Conservation (phyloP, 345 rosid species). For the Reutealis trisperma region DNA sequence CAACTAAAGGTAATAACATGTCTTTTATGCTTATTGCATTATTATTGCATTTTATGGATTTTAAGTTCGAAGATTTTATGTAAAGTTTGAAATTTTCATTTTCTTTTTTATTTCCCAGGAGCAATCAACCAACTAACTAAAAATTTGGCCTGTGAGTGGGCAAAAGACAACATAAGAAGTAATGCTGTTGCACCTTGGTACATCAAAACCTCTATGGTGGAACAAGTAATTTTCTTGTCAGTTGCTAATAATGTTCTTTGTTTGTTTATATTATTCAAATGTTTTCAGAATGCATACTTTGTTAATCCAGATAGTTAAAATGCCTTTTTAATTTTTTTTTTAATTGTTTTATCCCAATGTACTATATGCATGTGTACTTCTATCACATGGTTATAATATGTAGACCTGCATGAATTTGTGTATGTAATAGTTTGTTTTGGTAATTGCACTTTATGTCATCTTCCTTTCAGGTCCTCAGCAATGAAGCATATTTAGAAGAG, state of each 20-base stretch:
- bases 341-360: too few relatives aligned
- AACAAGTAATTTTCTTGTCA: slow-evolving; percentile 48
- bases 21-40: background rate
- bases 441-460: background rate
- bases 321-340: too few relatives aligned
- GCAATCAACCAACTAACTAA: slow-evolving; percentile 78
- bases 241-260: background rate
- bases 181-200: slow-evolving; percentile 91
- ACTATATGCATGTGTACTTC: background rate
- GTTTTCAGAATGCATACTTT: too few relatives aligned
- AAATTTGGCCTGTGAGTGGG: slow-evolving; percentile 85
- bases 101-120: slow-evolving; percentile 39
- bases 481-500: slow-evolving; percentile 50
- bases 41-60: background rate
- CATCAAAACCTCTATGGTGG: slow-evolving; percentile 81
- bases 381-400: background rate
- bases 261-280: too few relatives aligned
- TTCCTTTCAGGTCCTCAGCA: slow-evolving; percentile 40
- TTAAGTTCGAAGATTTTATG: background rate
- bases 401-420: background rate
- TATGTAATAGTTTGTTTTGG: background rate
- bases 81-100: background rate
- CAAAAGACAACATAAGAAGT: slow-evolving; percentile 73
- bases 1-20: slow-evolving; percentile 67
- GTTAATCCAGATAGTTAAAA: too few relatives aligned